phyloP scores from a whole-genome alignment of 139 green algal species.

The Coelastrella sp. region DNA sequence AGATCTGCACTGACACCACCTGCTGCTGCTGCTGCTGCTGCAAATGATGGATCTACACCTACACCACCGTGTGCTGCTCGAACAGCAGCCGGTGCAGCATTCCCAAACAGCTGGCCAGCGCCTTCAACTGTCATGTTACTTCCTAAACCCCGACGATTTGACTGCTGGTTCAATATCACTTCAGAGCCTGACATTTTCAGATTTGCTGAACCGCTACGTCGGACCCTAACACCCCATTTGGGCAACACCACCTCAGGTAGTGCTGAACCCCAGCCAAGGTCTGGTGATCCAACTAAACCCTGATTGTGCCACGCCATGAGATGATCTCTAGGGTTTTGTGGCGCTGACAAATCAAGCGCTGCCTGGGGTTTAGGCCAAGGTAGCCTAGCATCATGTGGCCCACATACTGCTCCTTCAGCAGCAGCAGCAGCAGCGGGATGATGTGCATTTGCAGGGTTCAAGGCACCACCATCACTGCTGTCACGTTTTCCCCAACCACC shows the following conservation, averaged over 20 bases:
- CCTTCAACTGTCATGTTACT: neutral
- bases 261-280: neutral
- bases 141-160: neutral
- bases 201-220: neutral
- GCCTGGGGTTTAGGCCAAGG: neutral
- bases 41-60: neutral
- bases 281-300: neutral
- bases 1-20: neutral
- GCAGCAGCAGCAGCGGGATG: constrained; percentile 3
- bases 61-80: neutral
- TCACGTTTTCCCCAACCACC: constrained; percentile 17
- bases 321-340: neutral
- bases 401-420: constrained; percentile 12
- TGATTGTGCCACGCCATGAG: too few relatives aligned
- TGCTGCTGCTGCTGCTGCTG: neutral
- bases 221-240: constrained; percentile 11
- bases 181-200: neutral
- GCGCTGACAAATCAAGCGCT: neutral
- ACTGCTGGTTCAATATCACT: neutral
- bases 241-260: constrained; percentile 23
- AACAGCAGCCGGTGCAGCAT: constrained; percentile 1
- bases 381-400: too few relatives aligned
- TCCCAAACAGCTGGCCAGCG: neutral
- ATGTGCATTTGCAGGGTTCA: neutral
- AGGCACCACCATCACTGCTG: constrained; percentile 26